These are phyloP conservation scores for Penicillium canescens DNA, from an alignment of 495 filamentous ascomycete species.

Conservation along the genomic window DNA sequence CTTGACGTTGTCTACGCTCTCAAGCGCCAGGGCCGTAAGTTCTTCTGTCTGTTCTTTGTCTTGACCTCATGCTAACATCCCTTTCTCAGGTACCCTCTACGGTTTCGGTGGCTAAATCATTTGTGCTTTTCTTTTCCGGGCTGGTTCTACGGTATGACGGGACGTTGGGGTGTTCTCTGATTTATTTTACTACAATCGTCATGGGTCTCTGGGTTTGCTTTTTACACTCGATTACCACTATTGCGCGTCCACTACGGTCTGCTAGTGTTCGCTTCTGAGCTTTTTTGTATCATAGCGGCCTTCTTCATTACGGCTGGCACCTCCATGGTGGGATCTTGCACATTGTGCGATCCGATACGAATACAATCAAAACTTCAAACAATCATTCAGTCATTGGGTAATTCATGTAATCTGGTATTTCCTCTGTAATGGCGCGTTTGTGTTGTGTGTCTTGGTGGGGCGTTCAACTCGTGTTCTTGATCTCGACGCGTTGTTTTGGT, in stretches of 20 bases:
- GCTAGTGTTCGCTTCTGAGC: constrained; percentile 45
- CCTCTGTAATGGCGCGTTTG: too few relatives aligned
- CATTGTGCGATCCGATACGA: constrained; percentile 40
- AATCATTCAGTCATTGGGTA: not conserved
- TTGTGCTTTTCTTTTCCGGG: constrained; percentile 41
- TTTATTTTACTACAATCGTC: constrained; percentile 42
- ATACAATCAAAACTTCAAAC: constrained; percentile 39
- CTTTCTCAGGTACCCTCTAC: constrained; percentile 71
- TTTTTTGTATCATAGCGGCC: constrained; percentile 53
- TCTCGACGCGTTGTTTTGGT: too few relatives aligned
- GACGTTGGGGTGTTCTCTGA: constrained; percentile 55
- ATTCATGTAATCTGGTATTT: too few relatives aligned
- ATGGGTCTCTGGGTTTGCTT: constrained; percentile 54
- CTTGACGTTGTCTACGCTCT: constrained; percentile 97
- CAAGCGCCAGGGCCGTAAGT: constrained; percentile 88
- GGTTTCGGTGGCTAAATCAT: constrained; percentile 94
- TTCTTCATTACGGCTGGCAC: constrained; percentile 44
- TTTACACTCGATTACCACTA: constrained; percentile 43
- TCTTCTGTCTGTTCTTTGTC: not conserved
- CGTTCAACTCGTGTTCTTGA: too few relatives aligned
- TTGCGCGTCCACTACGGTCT: constrained; percentile 47
- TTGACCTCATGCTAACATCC: constrained; percentile 25
- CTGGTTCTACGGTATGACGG: constrained; percentile 51
- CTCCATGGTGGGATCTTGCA: constrained; percentile 36
- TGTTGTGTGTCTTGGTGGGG: too few relatives aligned